Evolutionary conservation across 148 eudicot genomes (phyloP), one percentile per base, ranked within the genome.

Genomic region (Vaccinium corymbosum): DNA sequence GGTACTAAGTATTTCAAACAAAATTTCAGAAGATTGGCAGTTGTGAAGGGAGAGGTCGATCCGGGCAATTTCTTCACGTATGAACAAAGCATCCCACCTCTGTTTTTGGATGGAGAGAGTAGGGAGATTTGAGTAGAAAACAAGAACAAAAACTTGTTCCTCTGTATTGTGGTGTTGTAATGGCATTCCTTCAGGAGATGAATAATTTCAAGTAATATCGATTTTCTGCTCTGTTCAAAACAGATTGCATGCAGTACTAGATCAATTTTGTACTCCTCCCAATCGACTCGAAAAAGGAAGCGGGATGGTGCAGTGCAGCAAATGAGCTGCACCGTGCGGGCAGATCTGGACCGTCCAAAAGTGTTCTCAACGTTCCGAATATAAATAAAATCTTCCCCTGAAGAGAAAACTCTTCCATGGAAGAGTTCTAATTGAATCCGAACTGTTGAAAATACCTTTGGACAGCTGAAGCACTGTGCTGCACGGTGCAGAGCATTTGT

Each of bases 51-150:
- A 7, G 59, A 35, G 27, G 79, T 85, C 38, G 83, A 85, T 81
- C 87, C 87, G 3, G 48, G 38, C 1, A 85, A 85, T 75, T 81
- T 80, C 87, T 75, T 85, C 64, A 22, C 15, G 32, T 7, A 73
- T 74, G 80, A 80, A 68, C 87, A 85, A 48, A 85, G 83, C 22
- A 85, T 80, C 42, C 86, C 86, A 14, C 82, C 71, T n/a, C 22
- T 79, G 62, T 22, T 66, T 59, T 7, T 27, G n/a, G 81, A 64
- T 9, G 71, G 29, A 64, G 71, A n/a, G 32, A 64, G 29, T 29
- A 64, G 29, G n/a, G 71, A 64, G 29, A 22, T 64, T 22, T n/a
- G 29, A 17, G 62, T 57, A 9, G 3, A 7, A 62, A 62, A 62
- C 68, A 62, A 62, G 68, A 62, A 62, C 71, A 9, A 22, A 64